Base-by-base conservation (phyloP, 352 stramenopile species). In the Globisporangium recalcitrans region DNA sequence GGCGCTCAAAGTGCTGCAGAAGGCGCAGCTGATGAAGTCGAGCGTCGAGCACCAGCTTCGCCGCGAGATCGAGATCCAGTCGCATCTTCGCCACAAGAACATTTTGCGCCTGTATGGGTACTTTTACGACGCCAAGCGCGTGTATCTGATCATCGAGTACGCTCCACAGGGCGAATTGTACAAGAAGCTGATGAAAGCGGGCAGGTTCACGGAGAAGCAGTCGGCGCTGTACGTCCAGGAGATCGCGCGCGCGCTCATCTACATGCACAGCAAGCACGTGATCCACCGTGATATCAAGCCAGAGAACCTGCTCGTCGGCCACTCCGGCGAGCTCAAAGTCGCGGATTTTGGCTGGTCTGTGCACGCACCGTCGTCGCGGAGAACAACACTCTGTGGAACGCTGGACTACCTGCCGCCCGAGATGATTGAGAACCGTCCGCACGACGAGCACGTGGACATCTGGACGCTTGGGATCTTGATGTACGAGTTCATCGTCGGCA, bases 121-220 rank as follows among this genome's bases (percentile, higher is more conserved):
- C 77, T 99, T 99, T 69, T 98, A 97, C 71, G 97, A 99, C 77
- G 82, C 93, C 36, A 98, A 98, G 69, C 84, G 97, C 48, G 98
- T 99, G 62, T 99, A 99, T 73, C 78, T 99, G 1, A 99, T 99
- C 74, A 94, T 99, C 13, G 98, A 99, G 77, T 99, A 98, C 71
- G 95, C 93, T 52, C 94, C 97, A 3, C 90, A 97, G 58, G 98
- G 98, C 24, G 96, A 99, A 68, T 78, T 99, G 32, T 99, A 99
- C 88, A 99, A 99, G 74, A 90, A 97, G 48, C 83, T 99, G n/a
- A 91, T 79, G 31, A 83, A 88, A 52, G 81, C 82, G 3, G 90
- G 87, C 13, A 76, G 82, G 14, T 99, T 99, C 67, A 88, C 75
- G 1, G 97, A 99, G 74, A 77, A 80, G 56, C 81, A 89, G 52